These are phyloP conservation scores for Raffaelea ambrosiae DNA, from an alignment of 2,329 filamentous ascomycete genomes.

Conservation along the genomic window DNA sequence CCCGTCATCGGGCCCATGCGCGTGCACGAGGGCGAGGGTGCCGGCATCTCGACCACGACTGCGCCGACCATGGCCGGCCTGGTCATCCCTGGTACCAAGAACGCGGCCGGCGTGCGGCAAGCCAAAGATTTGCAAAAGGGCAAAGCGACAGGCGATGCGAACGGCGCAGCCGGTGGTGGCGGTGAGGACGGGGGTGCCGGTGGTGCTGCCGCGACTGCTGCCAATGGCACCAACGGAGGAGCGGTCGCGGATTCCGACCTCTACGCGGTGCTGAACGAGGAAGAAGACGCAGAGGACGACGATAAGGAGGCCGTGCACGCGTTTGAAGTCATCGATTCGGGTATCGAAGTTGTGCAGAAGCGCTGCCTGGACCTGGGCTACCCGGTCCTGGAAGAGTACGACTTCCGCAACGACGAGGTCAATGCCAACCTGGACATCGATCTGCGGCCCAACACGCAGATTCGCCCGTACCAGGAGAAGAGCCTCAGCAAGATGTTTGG, in stretches of 20 bases:
- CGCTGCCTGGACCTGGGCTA: slow-evolving; percentile 79
- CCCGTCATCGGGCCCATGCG: slow-evolving; percentile 71
- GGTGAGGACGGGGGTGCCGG: background rate
- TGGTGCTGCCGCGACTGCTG: background rate
- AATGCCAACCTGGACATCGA: slow-evolving; percentile 94
- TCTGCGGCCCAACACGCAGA: slow-evolving; percentile 78
- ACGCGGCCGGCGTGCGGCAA: slow-evolving; percentile 81
- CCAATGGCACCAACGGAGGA: background rate
- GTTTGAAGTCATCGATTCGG: slow-evolving; percentile 78
- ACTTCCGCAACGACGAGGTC: slow-evolving; percentile 83
- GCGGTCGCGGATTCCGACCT: slow-evolving; percentile 37
- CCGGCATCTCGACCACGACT: slow-evolving; percentile 67
- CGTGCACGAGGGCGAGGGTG: slow-evolving; percentile 42
- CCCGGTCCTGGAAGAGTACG: slow-evolving; percentile 91
- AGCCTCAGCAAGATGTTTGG: slow-evolving; percentile 99
- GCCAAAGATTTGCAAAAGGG: slow-evolving; percentile 31
- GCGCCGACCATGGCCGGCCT: slow-evolving; percentile 81
- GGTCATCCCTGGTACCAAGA: slow-evolving; percentile 89
- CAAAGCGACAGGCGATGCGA: background rate
- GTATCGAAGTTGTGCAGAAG: slow-evolving; percentile 81
- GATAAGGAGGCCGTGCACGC: slow-evolving; percentile 82
- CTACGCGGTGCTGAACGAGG: slow-evolving; percentile 43
- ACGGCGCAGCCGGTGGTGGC: background rate
- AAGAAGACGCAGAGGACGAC: slow-evolving; percentile 72
- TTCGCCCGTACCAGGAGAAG: slow-evolving; percentile 93